phyloP scores from a whole-genome alignment of 129 eudicot genomes.

The Helichrysum umbraculigerum region DNA sequence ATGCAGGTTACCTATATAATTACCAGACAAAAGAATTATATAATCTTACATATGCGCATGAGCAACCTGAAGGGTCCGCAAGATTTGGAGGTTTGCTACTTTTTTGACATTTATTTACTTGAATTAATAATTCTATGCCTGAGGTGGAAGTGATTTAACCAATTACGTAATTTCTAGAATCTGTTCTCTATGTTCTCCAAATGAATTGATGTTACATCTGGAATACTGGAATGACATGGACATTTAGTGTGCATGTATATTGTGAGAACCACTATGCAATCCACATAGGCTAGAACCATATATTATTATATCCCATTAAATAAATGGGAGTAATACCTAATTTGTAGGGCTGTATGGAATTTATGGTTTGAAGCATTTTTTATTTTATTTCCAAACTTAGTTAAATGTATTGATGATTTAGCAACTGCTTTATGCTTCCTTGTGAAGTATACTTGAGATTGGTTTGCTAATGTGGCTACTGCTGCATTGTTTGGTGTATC shows the following conservation, averaged over 20 bases:
- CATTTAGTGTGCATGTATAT: background rate
- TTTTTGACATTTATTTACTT: conserved; percentile 26
- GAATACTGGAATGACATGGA: conserved; percentile 5
- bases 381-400: background rate
- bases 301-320: too few species aligned
- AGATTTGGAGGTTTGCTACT: conserved; percentile 81
- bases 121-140: background rate
- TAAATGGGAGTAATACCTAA: too few species aligned
- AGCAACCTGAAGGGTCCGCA: conserved; percentile 89
- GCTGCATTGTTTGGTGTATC: too few species aligned
- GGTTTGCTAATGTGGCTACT: too few species aligned
- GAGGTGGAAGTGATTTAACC: background rate
- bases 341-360: too few species aligned
- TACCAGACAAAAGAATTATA: conserved; percentile 90
- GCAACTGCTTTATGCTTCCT: too few species aligned
- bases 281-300: too few species aligned
- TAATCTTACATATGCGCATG: conserved; percentile 89
- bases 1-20: too few species aligned
- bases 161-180: background rate
- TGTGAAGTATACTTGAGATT: too few species aligned
- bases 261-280: too few species aligned
- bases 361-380: too few species aligned
- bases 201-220: conserved; percentile 8
- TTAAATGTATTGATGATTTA: too few species aligned
- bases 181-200: background rate